Percentiles rank a stretch among this genome's conserved stretches.
Conservation (phyloP, 495 filamentous ascomycete species). For the Friedmanniomyces simplex region DNA sequence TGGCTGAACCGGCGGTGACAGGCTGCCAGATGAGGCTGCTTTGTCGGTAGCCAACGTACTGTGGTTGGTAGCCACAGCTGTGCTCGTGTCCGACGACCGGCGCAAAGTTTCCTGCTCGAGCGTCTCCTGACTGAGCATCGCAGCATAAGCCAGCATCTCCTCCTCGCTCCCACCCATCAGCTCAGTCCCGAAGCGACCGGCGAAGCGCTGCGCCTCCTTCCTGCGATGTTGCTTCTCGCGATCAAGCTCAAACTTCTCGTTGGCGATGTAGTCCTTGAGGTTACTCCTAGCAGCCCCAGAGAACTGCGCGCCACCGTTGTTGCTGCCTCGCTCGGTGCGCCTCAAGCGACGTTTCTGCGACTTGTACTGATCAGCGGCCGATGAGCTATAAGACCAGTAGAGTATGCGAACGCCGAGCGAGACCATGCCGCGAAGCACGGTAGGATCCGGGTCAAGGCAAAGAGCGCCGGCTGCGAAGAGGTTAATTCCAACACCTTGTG, state of each 20-base stretch:
- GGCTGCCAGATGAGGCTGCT: conserved; percentile 5
- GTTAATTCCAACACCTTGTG: conserved; percentile 58
- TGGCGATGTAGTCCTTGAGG: conserved; percentile 67
- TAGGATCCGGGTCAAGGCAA: conserved; percentile 79
- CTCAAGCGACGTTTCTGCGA: conserved; percentile 52
- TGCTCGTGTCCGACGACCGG: conserved; percentile 42
- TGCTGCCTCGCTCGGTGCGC: conserved; percentile 48
- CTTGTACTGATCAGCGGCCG: conserved; percentile 52
- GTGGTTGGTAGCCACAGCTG: conserved; percentile 33
- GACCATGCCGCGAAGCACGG: conserved; percentile 80
- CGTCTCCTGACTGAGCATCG: conserved; percentile 74
- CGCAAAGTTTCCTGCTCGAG: conserved; percentile 48
- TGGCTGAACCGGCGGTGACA: conserved; percentile 3
- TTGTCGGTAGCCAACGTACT: conserved; percentile 20
- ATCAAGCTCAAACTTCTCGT: conserved; percentile 68
- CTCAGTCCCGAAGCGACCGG: conserved; percentile 70
- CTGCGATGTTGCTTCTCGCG: conserved; percentile 55
- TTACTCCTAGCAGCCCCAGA: conserved; percentile 51
- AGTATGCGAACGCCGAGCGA: conserved; percentile 76
- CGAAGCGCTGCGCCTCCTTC: conserved; percentile 55
- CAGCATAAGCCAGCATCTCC: conserved; percentile 79
- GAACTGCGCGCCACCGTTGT: conserved; percentile 44
- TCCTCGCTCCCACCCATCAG: conserved; percentile 70
- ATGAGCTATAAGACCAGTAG: conserved; percentile 88
- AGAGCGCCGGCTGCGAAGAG: conserved; percentile 78